Base-by-base conservation (phyloP, 805 yeast species). In the Wickerhamiella hasegawae region DNA sequence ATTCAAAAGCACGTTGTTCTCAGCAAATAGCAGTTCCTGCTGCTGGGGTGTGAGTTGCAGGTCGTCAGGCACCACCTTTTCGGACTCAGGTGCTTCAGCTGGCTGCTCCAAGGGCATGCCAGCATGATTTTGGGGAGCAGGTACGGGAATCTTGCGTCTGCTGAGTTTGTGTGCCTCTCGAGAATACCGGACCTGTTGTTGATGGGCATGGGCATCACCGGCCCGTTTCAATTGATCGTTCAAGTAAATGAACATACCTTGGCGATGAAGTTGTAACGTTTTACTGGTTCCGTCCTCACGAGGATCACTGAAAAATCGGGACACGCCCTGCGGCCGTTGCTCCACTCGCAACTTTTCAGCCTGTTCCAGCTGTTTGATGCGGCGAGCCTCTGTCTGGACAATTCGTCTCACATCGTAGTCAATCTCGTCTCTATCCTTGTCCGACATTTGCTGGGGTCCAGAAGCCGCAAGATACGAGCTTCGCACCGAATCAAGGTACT, bases 391-490 rank as follows among this genome's bases (percentile, higher is more conserved):
- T 18, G 43, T 42, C 42, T 59, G 62, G 16, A 60, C 35, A 28
- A 57, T 47, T 25, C 46, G 38, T n/a, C 55, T 45, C 18, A 59
- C 52, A 27, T 55, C 59, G 38, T 54, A 55, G 43, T 60, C 65
- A 19, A 59, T 51, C 22, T 57, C 60, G 43, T 59, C 62, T 18
- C 55, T 42, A 31, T 60, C 59, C 15, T 48, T 40, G 19, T 57
- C 60, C 9, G 56, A 49, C 40, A 60, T 37, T 25, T 40, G 43
- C 28, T 39, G 34, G 3, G 47, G 42, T 3, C 47, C 49, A 5
- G 43, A 21, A 21, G 47, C 39, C 2, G 57, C 53, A 12, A 57
- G 43, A 36, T 57, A 57, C 21, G 48, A 37, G 3, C 54, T 51
- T n/a, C 57, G 38, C 17, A 55, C 34, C n/a, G 37, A 37, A 9